Conservation (phyloP, 495 filamentous ascomycete species). For the Aspergillus homomorphus region DNA sequence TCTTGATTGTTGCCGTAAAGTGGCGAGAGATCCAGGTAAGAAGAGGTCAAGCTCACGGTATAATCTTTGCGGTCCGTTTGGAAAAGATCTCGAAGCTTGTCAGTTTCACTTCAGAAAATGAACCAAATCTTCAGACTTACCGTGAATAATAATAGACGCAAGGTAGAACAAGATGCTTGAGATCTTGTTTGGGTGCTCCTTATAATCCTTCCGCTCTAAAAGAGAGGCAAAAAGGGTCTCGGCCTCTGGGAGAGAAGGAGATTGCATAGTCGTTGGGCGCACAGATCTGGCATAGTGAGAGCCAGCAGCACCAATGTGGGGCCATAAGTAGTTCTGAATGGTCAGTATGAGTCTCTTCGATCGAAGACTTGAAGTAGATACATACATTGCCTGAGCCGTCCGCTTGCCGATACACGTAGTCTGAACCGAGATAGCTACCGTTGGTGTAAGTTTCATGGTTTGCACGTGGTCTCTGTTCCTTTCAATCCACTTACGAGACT, state of each 20-base stretch:
- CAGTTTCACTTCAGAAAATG: conserved; percentile 14
- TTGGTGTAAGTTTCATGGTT: conserved; percentile 19
- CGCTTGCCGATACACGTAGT: conserved; percentile 60
- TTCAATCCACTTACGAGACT: conserved; percentile 46
- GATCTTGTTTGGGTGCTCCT: conserved; percentile 72
- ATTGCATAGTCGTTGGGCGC: conserved; percentile 58
- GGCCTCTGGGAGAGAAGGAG: conserved; percentile 69
- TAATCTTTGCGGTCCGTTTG: conserved; percentile 56
- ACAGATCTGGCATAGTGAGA: conserved; percentile 73
- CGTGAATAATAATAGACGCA: conserved; percentile 87
- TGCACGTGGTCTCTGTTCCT: background rate
- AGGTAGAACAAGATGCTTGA: conserved; percentile 88
- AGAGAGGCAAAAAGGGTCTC: conserved; percentile 74
- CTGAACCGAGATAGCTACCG: conserved; percentile 46
- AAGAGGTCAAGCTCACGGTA: conserved; percentile 68
- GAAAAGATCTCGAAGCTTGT: conserved; percentile 52
- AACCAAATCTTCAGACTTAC: conserved; percentile 26
- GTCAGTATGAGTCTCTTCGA: conserved; percentile 8
- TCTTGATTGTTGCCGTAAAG: conserved; percentile 79
- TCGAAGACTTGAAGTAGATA: background rate
- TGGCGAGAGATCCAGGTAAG: conserved; percentile 80
- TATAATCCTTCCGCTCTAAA: conserved; percentile 58
- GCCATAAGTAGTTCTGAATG: conserved; percentile 54
- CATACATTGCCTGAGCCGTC: conserved; percentile 68
- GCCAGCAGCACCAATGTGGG: conserved; percentile 61